Evolutionary conservation across 2,329 filamentous ascomycete species (phyloP).

Genomic region (Arthroderma sp.): DNA sequence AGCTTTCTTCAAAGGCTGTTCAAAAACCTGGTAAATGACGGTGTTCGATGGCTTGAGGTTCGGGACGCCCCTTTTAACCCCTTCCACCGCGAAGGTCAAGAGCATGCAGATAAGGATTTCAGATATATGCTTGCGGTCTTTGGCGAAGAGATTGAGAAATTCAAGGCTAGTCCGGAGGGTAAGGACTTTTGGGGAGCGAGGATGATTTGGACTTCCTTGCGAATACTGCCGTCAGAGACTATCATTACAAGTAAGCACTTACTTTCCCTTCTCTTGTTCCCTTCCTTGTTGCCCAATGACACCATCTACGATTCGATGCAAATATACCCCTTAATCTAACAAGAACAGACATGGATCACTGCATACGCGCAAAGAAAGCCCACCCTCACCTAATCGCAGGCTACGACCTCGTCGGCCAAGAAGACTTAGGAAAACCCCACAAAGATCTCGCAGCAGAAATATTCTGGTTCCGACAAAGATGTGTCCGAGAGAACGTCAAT

Average conservation of each 20-base stretch:
- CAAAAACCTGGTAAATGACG: constrained; percentile 59
- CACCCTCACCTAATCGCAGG: constrained; percentile 32
- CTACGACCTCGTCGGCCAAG: constrained; percentile 81
- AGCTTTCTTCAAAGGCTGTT: constrained; percentile 61
- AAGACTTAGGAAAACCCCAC: constrained; percentile 65
- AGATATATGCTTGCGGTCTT: constrained; percentile 58
- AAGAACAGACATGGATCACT: constrained; percentile 56
- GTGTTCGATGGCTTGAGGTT: constrained; percentile 73
- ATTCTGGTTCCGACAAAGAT: constrained; percentile 87
- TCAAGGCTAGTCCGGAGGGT: constrained; percentile 58
- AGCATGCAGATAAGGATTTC: constrained; percentile 54
- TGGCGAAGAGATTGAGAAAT: constrained; percentile 63
- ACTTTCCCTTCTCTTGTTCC: not conserved
- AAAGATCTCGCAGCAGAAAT: constrained; percentile 67
- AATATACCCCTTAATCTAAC: not conserved
- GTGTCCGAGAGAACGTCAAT: constrained; percentile 60
- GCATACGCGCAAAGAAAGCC: constrained; percentile 63
- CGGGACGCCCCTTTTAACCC: constrained; percentile 60
- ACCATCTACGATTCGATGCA: not conserved
- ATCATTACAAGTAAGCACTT: constrained; percentile 47
- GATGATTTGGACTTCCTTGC: constrained; percentile 71
- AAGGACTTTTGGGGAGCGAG: constrained; percentile 70
- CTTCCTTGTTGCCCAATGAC: not conserved
- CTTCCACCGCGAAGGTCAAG: constrained; percentile 52
- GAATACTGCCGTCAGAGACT: constrained; percentile 47